Base-by-base conservation (phyloP, 306 rosid species). In the Trichosanthes truncata region DNA sequence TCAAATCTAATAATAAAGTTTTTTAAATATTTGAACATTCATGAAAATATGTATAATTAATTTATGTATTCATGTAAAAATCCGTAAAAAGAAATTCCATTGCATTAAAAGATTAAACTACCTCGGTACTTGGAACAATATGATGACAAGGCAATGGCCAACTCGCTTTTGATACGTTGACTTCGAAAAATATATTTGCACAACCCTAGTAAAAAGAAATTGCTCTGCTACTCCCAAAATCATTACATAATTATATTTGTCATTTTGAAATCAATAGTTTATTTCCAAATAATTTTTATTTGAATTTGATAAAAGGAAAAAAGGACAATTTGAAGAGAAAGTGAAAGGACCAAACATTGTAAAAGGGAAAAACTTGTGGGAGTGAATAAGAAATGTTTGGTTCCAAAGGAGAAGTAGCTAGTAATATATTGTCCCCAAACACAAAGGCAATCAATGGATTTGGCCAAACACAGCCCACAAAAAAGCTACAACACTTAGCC, bases 361-460 rank as follows among this genome's bases (percentile, higher is more conserved):
- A 38, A n/a, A 17, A 35, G 13, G 72, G 25, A 33, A 68, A 29
- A 71, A 43, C 76, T 71, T 41, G 76, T 71, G 53, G 76, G n/a
- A 45, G 76, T 41, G 76, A 71, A 41, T 21, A 71, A 71, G 77
- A 23, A 35, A 72, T 26, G 77, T 72, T 25, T 68, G 33, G 75
- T n/a, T 68, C 31, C 13, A 66, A 36, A 66, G 2, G 29, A 36
- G 48, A 7, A 15, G 41, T 36, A 66, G n/a, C n/a, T n/a, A n/a
- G 74, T 36, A 18, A 66, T 36, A 36, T 36, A 66, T n/a, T 21
- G 55, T 45, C 53, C 29, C 55, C 36, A 69, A 43, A 69, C 31
- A 69, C 55, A 41, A 3, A 40, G 8, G 33, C 75, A 68, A 68
- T 20, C 9, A 11, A 69, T 69, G 76, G 53, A n/a, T 40, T 69